These are phyloP conservation scores for Solanum bulbocastanum DNA, from an alignment of 257 asterid species.

Conservation along the genomic window DNA sequence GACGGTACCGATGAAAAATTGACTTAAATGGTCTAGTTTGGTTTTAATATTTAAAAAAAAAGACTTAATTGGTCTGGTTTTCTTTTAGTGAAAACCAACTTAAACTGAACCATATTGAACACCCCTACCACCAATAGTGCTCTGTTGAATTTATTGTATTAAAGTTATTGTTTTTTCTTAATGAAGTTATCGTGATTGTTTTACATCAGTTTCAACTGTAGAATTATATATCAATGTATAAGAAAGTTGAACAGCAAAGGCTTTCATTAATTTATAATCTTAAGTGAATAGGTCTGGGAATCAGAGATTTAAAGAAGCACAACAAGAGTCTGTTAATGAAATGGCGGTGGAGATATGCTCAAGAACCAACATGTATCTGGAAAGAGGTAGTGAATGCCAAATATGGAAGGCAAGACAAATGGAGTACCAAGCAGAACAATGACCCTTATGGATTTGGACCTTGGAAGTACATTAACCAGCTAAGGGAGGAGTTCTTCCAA, in stretches of 20 bases:
- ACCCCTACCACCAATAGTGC: too few relatives aligned
- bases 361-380: background rate
- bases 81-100: too few relatives aligned
- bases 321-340: background rate
- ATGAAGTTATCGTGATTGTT: too few relatives aligned
- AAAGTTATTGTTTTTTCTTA: too few relatives aligned
- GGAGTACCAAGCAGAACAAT: background rate
- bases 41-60: too few relatives aligned
- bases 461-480: background rate
- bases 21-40: too few relatives aligned
- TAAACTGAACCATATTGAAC: too few relatives aligned
- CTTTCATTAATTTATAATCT: background rate
- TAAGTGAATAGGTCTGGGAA: background rate
- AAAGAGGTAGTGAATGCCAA: background rate
- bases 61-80: too few relatives aligned
- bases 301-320: background rate
- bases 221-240: background rate
- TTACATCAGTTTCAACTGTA: too few relatives aligned
- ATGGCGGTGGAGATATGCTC: background rate
- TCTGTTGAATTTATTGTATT: too few relatives aligned
- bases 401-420: background rate
- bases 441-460: background rate
- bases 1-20: too few relatives aligned
- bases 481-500: background rate
- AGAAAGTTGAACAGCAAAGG: background rate